Conservation (phyloP, 176 grass and related monocot species). For the Aechmea fasciata region DNA sequence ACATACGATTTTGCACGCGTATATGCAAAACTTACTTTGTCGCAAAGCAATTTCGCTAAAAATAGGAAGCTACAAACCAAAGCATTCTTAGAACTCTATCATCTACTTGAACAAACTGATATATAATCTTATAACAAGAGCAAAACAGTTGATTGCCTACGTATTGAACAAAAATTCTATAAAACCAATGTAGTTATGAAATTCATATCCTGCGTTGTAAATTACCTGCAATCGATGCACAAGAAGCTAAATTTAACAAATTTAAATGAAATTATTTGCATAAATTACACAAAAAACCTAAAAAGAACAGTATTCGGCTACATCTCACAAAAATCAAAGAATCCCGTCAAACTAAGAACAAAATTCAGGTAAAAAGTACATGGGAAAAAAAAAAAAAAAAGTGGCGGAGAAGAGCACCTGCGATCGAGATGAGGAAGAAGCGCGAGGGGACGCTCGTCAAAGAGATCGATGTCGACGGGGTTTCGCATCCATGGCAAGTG, state of each 20-base stretch:
- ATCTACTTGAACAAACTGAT: not conserved
- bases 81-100: not conserved
- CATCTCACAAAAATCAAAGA: not conserved
- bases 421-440: constrained; percentile 39
- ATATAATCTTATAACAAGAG: no score
- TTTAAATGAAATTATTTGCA: not conserved
- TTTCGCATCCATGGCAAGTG: constrained; percentile 67
- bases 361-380: not conserved
- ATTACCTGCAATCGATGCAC: no score
- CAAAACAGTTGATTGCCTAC: no score
- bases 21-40: no score
- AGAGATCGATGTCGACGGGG: constrained; percentile 46
- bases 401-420: constrained; percentile 16
- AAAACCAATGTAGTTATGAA: no score
- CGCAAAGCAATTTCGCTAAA: no score
- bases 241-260: not conserved
- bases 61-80: no score
- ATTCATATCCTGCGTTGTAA: no score
- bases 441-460: constrained; percentile 34
- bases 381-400: not conserved
- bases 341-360: not conserved
- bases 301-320: not conserved
- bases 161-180: no score
- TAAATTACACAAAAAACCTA: not conserved
- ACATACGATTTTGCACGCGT: no score